Conservation (phyloP, 306 rosid genomes). For the Prunus kanzakura region DNA sequence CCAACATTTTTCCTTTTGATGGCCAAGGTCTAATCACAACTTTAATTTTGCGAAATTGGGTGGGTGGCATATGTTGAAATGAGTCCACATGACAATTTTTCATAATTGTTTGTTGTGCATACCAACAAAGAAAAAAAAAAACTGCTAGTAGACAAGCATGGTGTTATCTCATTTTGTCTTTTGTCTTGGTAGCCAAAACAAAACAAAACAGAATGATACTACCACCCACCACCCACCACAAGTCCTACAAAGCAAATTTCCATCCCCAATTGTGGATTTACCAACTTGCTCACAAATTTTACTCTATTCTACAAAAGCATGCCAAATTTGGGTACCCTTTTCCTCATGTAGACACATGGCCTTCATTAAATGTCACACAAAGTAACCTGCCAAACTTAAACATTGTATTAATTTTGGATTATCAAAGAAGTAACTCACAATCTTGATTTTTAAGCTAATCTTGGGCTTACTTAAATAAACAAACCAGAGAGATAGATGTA, state of each 20-base stretch:
- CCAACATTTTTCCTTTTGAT: background rate
- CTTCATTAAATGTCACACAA: slow-evolving; percentile 1
- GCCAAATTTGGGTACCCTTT: background rate
- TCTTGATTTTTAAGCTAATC: slow-evolving; percentile 2
- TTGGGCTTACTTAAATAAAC: slow-evolving; percentile 1
- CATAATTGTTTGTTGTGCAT: background rate
- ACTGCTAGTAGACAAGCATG: background rate
- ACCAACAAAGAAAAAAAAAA: background rate
- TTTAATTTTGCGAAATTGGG: slow-evolving; percentile 1
- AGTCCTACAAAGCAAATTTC: background rate
- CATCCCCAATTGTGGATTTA: background rate
- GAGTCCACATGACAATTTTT: background rate
- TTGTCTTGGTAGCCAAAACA: background rate
- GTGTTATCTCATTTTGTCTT: background rate
- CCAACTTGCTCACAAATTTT: background rate
- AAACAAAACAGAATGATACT: background rate
- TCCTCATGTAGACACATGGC: background rate
- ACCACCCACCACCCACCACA: background rate
- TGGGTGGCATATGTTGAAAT: background rate
- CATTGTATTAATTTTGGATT: slow-evolving; percentile 7
- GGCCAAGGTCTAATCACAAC: background rate
- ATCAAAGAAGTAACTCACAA: background rate
- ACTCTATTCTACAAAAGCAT: background rate
- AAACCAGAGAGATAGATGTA: background rate
- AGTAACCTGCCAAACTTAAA: background rate